phyloP scores from a whole-genome alignment of 2,329 filamentous ascomycete genomes.

The Calycina marina region DNA sequence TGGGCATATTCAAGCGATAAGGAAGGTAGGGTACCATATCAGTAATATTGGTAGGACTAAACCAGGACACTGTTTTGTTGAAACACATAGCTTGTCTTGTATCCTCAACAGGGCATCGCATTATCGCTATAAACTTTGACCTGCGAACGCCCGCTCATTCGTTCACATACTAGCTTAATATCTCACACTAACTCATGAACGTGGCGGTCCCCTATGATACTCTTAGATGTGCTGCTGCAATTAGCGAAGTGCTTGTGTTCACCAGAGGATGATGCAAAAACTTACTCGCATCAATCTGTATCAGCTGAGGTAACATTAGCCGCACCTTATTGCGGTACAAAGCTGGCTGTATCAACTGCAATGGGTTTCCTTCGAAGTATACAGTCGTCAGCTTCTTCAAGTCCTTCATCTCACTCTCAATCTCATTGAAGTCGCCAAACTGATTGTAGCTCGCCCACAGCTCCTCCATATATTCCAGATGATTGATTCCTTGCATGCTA shows the following conservation, averaged over 20 bases:
- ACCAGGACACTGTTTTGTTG: no score
- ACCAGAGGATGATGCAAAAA: no score
- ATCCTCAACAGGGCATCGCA: no score
- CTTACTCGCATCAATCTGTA: conserved; percentile 96
- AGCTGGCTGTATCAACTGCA: conserved; percentile 67
- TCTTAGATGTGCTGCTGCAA: conserved; percentile 20
- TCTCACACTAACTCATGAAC: neutral
- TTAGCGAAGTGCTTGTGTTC: no score
- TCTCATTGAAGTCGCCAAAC: conserved; percentile 63
- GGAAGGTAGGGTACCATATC: no score
- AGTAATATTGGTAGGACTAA: no score
- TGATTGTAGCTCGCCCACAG: conserved; percentile 90
- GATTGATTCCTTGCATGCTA: conserved; percentile 57
- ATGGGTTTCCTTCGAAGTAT: conserved; percentile 89
- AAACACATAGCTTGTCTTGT: no score
- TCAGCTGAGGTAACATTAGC: conserved; percentile 71
- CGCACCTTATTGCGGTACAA: conserved; percentile 90
- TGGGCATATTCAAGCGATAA: no score
- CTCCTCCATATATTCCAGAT: conserved; percentile 64
- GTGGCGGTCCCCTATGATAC: conserved; percentile 14
- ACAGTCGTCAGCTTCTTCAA: conserved; percentile 76
- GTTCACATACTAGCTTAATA: conserved; percentile 9
- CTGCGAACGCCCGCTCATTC: no score
- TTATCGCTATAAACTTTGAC: no score
- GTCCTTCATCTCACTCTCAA: conserved; percentile 63